Evolutionary conservation across 2,329 filamentous ascomycete species (phyloP).

Genomic region (Cryphonectria japonica): DNA sequence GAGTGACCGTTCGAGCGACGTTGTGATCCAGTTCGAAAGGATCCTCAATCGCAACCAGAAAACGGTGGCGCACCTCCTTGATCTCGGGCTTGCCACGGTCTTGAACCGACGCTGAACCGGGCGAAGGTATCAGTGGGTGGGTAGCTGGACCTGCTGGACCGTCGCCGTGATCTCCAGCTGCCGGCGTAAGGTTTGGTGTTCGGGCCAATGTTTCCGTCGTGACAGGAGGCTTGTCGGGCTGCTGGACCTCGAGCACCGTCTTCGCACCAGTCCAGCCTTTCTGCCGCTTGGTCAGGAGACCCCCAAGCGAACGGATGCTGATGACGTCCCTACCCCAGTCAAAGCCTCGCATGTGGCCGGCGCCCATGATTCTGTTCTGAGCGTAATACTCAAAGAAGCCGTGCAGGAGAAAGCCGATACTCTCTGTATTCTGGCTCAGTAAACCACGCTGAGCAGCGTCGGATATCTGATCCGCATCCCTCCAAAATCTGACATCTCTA

Average conservation of each 20-base stretch:
- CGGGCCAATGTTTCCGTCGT: conserved; percentile 31
- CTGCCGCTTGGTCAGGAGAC: conserved; percentile 71
- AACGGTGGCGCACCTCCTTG: conserved; percentile 77
- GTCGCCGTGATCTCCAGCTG: neutral
- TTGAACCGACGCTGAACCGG: conserved; percentile 7
- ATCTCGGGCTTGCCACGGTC: conserved; percentile 41
- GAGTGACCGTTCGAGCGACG: conserved; percentile 82
- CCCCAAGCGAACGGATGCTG: conserved; percentile 73
- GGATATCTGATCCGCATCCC: conserved; percentile 71
- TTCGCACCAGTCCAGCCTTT: conserved; percentile 89
- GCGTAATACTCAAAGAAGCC: conserved; percentile 92
- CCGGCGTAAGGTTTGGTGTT: conserved; percentile 22
- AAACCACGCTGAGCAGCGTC: conserved; percentile 59
- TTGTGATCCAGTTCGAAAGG: conserved; percentile 90
- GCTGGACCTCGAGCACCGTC: conserved; percentile 63
- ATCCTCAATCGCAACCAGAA: conserved; percentile 88
- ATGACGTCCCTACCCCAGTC: conserved; percentile 81
- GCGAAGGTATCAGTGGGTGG: conserved; percentile 1
- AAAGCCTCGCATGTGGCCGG: conserved; percentile 62
- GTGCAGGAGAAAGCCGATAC: conserved; percentile 71
- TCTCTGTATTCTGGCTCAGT: conserved; percentile 70
- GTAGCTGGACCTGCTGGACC: neutral
- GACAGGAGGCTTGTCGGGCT: conserved; percentile 35
- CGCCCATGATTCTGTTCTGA: conserved; percentile 58
- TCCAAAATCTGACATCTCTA: conserved; percentile 76